Evolutionary conservation across 164 flowering plant genomes (phyloP).

Genomic region (Tetrastigma voinierianum): DNA sequence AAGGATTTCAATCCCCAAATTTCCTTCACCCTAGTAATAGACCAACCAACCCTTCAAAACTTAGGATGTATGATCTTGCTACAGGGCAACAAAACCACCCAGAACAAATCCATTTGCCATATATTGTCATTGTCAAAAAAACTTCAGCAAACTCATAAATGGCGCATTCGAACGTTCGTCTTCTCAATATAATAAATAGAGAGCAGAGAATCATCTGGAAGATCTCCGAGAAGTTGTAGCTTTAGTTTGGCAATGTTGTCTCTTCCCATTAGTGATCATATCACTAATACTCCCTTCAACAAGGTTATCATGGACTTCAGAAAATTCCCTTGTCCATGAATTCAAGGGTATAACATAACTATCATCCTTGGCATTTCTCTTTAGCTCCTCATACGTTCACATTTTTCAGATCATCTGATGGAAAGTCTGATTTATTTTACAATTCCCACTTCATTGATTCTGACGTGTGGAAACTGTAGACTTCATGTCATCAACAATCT

Average conservation of each 20-base stretch:
- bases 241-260: conserved; percentile 33
- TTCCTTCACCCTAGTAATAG: not conserved
- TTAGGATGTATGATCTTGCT: not conserved
- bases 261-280: conserved; percentile 59
- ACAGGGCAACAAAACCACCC: not conserved
- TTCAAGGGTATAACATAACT: conserved; percentile 68
- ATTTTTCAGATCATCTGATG: conserved; percentile 92
- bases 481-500: conserved; percentile 97
- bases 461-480: conserved; percentile 93
- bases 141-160: not conserved
- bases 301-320: conserved; percentile 57
- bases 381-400: conserved; percentile 65
- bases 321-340: conserved; percentile 66
- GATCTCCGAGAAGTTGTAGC: conserved; percentile 21
- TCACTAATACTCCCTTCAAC: conserved; percentile 82
- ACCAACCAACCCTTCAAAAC: conserved; percentile 1
- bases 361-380: conserved; percentile 73
- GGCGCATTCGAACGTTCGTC: not conserved
- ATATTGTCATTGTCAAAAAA: not conserved
- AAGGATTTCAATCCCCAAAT: not conserved
- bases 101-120: not conserved
- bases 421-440: conserved; percentile 76
- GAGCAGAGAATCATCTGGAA: conserved; percentile 16
- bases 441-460: conserved; percentile 92
- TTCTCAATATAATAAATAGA: not conserved